Base-by-base conservation (phyloP, 1,139 yeast species). In the Geotrichum citri-aurantii region DNA sequence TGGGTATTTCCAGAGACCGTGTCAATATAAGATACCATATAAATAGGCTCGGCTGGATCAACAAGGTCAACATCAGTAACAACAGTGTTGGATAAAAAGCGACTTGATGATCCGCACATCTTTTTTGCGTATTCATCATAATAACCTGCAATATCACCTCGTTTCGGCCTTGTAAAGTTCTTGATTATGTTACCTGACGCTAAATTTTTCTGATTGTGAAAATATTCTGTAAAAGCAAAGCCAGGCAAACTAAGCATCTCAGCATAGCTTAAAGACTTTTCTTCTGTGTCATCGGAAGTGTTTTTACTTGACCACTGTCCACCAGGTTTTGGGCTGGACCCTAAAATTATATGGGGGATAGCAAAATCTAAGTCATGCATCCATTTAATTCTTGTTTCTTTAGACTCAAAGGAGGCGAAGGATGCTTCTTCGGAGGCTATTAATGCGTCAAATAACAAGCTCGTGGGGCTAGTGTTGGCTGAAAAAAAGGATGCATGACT, bases 161-260 rank as follows among this genome's bases (percentile, higher is more conserved):
- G 60, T 3, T 64, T 56, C 0, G 76, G 76, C 14, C 76, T 68
- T 19, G 62, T 62, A 55, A 63, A 71, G 21, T 64, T 66, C 12
- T 62, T 63, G 3, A 66, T 60, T 2, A 57, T 42, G 17, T 50
- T 48, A 12, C 63, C 62, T 55, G 63, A 55, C n/a, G 31, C 55
- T 10, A 58, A 61, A 11, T 33, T 27, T 51, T 62, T 23, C 7
- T 12, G 42, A 23, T 23, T 17, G 40, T 14, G 23, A 33, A 51
- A 66, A 56, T 54, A 69, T 42, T 70, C 65, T 0, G 72, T 58
- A 50, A 72, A 70, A 3, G 73, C 60, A 54, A 58, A 69, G 3
- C 69, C 72, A 1, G 76, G 76, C 46, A 73, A 57, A 14, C 74
- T 69, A 31, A 73, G 65, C 73, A 71, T 72, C 59, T 72, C 75